These are phyloP conservation scores for Arachis monticola DNA, from an alignment of 331 rosid genomes.

Conservation along the genomic window DNA sequence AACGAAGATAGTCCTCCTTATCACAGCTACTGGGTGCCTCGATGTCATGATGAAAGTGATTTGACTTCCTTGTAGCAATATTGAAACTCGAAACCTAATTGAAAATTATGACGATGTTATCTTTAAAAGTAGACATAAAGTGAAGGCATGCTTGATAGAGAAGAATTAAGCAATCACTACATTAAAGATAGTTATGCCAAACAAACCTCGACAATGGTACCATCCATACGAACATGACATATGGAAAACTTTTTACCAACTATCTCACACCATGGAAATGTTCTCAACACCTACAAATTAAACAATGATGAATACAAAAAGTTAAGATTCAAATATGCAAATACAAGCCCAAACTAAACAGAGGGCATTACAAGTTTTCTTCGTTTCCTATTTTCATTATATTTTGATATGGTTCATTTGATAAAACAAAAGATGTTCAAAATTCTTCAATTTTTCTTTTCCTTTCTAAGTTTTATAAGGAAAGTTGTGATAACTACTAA, in stretches of 20 bases:
- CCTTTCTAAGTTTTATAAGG: background rate
- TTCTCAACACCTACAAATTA: constrained; percentile 57
- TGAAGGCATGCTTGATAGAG: too few relatives aligned
- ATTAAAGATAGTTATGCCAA: constrained; percentile 19
- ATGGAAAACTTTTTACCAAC: constrained; percentile 71
- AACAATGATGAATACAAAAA: constrained; percentile 11
- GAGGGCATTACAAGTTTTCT: background rate
- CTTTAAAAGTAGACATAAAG: background rate
- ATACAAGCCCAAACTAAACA: background rate
- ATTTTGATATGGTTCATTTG: background rate
- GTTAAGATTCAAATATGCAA: constrained; percentile 1
- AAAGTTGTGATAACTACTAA: background rate
- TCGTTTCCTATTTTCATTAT: background rate
- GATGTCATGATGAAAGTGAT: constrained; percentile 2
- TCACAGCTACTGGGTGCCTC: constrained; percentile 47
- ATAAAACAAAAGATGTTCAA: background rate
- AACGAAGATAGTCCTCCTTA: constrained; percentile 59
- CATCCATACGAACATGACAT: constrained; percentile 71
- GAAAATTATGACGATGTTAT: background rate
- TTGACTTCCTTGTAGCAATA: constrained; percentile 34
- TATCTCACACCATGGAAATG: constrained; percentile 74
- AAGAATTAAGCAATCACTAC: constrained; percentile 13
- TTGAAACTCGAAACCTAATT: constrained; percentile 76
- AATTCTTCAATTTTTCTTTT: too few relatives aligned
- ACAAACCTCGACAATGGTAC: constrained; percentile 62